Percentiles rank a stretch among this genome's conserved stretches.
These are phyloP conservation scores for Nepenthes gracilis DNA, from an alignment of 148 eudicot species.

Conservation along the genomic window DNA sequence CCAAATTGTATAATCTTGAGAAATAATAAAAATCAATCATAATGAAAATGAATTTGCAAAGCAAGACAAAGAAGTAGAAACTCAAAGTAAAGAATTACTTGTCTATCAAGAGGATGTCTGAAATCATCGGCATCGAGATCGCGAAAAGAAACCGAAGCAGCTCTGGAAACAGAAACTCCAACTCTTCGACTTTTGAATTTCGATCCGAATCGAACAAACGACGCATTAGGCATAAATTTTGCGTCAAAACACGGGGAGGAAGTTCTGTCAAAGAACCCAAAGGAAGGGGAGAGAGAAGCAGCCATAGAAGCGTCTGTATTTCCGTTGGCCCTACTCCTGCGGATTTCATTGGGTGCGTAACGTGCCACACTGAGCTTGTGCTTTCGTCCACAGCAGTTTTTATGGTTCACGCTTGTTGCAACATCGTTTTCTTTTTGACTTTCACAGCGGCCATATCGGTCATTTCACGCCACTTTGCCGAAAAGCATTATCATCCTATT, in stretches of 20 bases:
- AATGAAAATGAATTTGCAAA: neutral
- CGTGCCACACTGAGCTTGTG: too few species aligned
- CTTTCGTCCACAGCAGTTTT: too few species aligned
- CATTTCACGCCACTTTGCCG: too few species aligned
- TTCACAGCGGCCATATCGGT: too few species aligned
- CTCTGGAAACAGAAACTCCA: slow-evolving; percentile 25
- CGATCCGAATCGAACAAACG: slow-evolving; percentile 13
- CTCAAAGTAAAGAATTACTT: slow-evolving; percentile 18
- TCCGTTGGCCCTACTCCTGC: too few species aligned
- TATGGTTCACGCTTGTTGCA: too few species aligned
- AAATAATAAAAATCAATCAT: neutral
- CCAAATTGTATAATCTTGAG: neutral
- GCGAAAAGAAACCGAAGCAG: slow-evolving; percentile 43
- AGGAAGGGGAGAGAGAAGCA: slow-evolving; percentile 28
- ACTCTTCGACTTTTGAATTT: slow-evolving; percentile 10
- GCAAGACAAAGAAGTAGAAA: neutral
- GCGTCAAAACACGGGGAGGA: slow-evolving; percentile 11
- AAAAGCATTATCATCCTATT: too few species aligned
- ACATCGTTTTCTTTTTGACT: too few species aligned
- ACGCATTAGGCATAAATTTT: slow-evolving; percentile 11
- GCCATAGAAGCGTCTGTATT: slow-evolving; percentile 8
- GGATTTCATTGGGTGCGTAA: too few species aligned
- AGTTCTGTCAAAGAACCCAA: slow-evolving; percentile 11
- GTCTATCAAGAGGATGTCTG: slow-evolving; percentile 88
- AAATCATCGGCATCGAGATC: slow-evolving; percentile 87